Evolutionary conservation across 345 rosid species (phyloP), one percentile per base, ranked within the genome.

Genomic region (Gossypium bickii): DNA sequence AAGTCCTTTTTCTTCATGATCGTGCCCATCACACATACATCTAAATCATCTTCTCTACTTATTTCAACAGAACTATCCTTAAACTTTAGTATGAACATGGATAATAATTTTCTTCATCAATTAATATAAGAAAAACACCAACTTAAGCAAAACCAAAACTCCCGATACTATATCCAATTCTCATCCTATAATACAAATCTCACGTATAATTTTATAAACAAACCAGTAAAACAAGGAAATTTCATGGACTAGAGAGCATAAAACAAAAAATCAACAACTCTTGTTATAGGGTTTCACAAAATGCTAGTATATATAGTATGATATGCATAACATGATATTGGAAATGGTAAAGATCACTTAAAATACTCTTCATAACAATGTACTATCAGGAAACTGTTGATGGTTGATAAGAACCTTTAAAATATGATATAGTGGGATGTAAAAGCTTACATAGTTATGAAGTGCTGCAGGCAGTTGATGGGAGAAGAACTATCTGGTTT

Each of bases 401-500:
- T 45, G 34, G 17, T 22, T 58, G 63, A 58, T 11, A 58, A 58
- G 38, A 58, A 58, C 63, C 38, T 44, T 41, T 59, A 72, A 43
- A 72, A 72, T 15, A 57, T 59, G 56, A 24, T 9, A 61, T 4
- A 48, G 4, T 11, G 24, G 17, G 12, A 9, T 47, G 24, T 45
- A 22, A 68, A 25, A 10, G 69, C 78, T 59, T 53, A 73, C 44
- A 20, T 24, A 27, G 56, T 38, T 44, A 17, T 48, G 47, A 58
- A 18, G 13, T 55, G 9, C 57, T 41, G 77, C 82, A 93, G 98
- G 82, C 80, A 88, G 76, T 69, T 93, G 80, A 88, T 88, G 98
- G 98, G 98, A 75, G 92, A 93, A 80, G 92, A 88, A 73, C 86
- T 93, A 73, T 85, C 94, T 45, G 93, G 97, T 74, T 78, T 93